These are phyloP conservation scores for Chrysosphaeria jannelii DNA, from an alignment of 2,329 filamentous ascomycete genomes.

Conservation along the genomic window DNA sequence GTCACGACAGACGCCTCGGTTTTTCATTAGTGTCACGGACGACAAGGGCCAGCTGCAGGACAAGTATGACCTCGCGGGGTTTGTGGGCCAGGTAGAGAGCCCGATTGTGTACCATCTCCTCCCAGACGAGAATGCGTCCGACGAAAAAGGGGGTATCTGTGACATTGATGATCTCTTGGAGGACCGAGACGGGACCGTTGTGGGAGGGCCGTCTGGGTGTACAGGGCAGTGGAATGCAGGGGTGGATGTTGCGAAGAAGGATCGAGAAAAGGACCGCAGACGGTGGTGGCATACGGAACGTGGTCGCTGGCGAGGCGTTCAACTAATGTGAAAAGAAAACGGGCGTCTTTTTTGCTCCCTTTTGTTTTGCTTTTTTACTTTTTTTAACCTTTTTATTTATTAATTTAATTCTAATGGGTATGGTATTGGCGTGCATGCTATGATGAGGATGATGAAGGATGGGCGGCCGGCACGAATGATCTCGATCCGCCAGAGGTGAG, in stretches of 20 bases:
- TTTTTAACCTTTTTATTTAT: too few relatives aligned
- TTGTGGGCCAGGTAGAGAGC: constrained; percentile 27
- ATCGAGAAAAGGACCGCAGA: constrained; percentile 10
- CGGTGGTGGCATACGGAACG: constrained; percentile 10
- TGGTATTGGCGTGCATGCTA: too few relatives aligned
- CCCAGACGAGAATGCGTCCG: constrained; percentile 23
- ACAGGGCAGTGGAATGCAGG: constrained; percentile 9
- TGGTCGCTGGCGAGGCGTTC: constrained; percentile 8
- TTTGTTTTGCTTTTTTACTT: too few relatives aligned
- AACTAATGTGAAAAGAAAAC: too few relatives aligned
- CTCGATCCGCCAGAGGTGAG: too few relatives aligned
- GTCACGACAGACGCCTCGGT: constrained; percentile 20
- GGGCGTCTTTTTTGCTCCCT: too few relatives aligned
- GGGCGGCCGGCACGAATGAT: too few relatives aligned
- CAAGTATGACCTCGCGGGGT: constrained; percentile 25
- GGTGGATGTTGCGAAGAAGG: constrained; percentile 7
- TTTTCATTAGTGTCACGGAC: constrained; percentile 25
- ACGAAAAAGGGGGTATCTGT: constrained; percentile 24
- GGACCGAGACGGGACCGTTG: constrained; percentile 7
- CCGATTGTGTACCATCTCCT: constrained; percentile 27
- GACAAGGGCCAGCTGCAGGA: constrained; percentile 20
- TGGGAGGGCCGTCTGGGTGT: constrained; percentile 5
- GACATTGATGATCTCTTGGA: constrained; percentile 19
- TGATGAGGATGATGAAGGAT: too few relatives aligned
- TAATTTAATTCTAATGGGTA: too few relatives aligned